A percentile compares a stretch with the other conserved stretches of the same genome.
Conservation (phyloP, 2,329 filamentous ascomycete genomes). For the Lithohypha guttulata region DNA sequence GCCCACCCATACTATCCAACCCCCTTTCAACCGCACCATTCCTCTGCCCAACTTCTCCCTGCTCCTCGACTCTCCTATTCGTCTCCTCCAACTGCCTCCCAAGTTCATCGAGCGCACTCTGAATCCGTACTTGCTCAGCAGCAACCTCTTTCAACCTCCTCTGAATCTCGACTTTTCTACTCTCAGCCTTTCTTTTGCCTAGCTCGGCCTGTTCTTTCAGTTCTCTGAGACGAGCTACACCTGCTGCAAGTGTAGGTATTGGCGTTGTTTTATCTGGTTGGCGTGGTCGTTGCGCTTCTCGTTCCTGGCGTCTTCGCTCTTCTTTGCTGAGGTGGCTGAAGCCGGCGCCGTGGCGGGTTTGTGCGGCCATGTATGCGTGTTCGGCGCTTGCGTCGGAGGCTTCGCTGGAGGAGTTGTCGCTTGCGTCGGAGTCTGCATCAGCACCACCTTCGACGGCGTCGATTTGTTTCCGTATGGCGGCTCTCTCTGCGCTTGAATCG, state of each 20-base stretch:
- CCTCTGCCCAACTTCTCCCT: neutral
- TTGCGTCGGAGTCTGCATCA: constrained; percentile 52
- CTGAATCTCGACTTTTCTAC: constrained; percentile 13
- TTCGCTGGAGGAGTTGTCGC: constrained; percentile 33
- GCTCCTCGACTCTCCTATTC: neutral
- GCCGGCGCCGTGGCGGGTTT: constrained; percentile 80
- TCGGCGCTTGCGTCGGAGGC: constrained; percentile 55
- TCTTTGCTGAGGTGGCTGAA: constrained; percentile 36
- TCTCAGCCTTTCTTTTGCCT: constrained; percentile 13
- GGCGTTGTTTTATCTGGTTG: constrained; percentile 18
- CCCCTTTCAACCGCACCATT: neutral
- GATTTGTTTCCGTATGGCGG: constrained; percentile 76
- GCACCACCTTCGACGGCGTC: constrained; percentile 57
- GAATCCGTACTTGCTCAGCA: constrained; percentile 13
- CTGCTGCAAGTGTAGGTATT: constrained; percentile 18
- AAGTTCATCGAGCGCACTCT: constrained; percentile 8
- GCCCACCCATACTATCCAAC: neutral
- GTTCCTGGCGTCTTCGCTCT: constrained; percentile 10
- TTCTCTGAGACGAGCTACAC: constrained; percentile 15
- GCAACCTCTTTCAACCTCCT: constrained; percentile 18
- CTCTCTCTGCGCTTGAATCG: constrained; percentile 45
- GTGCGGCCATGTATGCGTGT: constrained; percentile 76
- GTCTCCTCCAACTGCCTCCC: constrained; percentile 16
- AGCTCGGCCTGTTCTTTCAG: constrained; percentile 16
- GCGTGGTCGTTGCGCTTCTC: constrained; percentile 12